Evolutionary conservation across 1,284 basidiomycete genomes (phyloP).

Genomic region (Tilletia walkeri): DNA sequence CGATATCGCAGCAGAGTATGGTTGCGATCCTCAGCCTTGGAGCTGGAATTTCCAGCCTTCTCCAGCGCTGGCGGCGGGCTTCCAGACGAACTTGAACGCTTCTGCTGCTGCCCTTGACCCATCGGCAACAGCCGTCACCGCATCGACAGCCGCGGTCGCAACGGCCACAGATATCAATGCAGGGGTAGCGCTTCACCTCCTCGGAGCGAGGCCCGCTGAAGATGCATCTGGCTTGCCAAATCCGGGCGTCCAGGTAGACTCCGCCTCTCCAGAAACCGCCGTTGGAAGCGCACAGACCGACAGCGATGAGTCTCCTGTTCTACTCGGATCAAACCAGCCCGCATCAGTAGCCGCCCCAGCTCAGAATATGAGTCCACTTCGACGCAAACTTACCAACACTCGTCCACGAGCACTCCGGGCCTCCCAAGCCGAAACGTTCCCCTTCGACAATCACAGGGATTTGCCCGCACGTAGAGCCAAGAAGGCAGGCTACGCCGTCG

Average conservation of each 20-base stretch:
- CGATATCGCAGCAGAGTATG: neutral
- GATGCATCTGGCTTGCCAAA: neutral
- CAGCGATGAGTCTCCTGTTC: neutral
- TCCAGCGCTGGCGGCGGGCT: neutral
- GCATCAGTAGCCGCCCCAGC: neutral
- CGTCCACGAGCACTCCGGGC: neutral
- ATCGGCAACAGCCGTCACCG: neutral
- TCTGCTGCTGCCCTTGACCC: neutral
- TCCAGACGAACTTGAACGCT: neutral
- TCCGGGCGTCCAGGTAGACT: neutral
- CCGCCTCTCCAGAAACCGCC: neutral
- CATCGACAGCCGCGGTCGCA: neutral
- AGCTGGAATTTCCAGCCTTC: neutral
- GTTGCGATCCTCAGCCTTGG: constrained; percentile 12
- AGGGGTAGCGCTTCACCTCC: neutral
- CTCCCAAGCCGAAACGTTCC: too few relatives aligned
- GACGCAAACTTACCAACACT: constrained; percentile 2
- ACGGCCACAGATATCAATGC: neutral
- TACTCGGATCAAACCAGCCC: too few relatives aligned
- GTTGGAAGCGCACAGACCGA: neutral
- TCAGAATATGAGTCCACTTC: neutral
- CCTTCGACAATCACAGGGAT: neutral
- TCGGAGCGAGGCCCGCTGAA: neutral
- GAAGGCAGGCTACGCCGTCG: neutral
- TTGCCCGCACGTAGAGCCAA: neutral